Evolutionary conservation across 1,284 basidiomycete species (phyloP).

Genomic region (Pascua sp.): DNA sequence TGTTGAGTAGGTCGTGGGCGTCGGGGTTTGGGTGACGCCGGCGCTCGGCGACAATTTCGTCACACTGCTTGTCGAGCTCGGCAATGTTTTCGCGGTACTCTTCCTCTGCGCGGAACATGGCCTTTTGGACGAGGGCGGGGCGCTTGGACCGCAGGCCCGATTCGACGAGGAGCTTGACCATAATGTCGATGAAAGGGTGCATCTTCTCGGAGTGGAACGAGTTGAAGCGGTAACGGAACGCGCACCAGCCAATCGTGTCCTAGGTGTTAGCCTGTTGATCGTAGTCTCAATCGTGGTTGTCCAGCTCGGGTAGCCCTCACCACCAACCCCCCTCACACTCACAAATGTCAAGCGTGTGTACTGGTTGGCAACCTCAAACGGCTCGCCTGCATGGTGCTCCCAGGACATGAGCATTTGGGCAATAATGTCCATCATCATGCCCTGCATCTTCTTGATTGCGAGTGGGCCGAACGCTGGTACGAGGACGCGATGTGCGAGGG

Average conservation of each 20-base stretch:
- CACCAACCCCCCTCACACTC: neutral
- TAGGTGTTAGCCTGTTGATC: neutral
- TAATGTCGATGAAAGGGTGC: slow-evolving; percentile 51
- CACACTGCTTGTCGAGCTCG: slow-evolving; percentile 15
- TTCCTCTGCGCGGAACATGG: slow-evolving; percentile 47
- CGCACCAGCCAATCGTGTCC: slow-evolving; percentile 20
- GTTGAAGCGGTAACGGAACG: slow-evolving; percentile 52
- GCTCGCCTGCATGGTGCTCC: slow-evolving; percentile 3
- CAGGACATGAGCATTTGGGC: slow-evolving; percentile 49
- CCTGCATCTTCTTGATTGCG: slow-evolving; percentile 54
- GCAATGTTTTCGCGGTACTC: slow-evolving; percentile 51
- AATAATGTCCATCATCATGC: slow-evolving; percentile 53
- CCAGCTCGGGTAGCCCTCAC: too few relatives aligned
- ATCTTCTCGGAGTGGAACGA: slow-evolving; percentile 34
- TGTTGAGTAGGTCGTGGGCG: slow-evolving; percentile 50
- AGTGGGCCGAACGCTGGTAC: slow-evolving; percentile 56
- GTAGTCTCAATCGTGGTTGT: neutral
- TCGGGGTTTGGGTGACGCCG: slow-evolving; percentile 24
- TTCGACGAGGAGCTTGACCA: slow-evolving; percentile 52
- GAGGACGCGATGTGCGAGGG: slow-evolving; percentile 53
- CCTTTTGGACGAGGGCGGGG: slow-evolving; percentile 46
- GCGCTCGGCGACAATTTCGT: slow-evolving; percentile 1
- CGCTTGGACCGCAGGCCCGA: slow-evolving; percentile 48
- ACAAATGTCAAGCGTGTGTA: slow-evolving; percentile 6
- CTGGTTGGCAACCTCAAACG: slow-evolving; percentile 3